These are phyloP conservation scores for Botrytis squamosa DNA, from an alignment of 2,329 filamentous ascomycete genomes.

Conservation along the genomic window DNA sequence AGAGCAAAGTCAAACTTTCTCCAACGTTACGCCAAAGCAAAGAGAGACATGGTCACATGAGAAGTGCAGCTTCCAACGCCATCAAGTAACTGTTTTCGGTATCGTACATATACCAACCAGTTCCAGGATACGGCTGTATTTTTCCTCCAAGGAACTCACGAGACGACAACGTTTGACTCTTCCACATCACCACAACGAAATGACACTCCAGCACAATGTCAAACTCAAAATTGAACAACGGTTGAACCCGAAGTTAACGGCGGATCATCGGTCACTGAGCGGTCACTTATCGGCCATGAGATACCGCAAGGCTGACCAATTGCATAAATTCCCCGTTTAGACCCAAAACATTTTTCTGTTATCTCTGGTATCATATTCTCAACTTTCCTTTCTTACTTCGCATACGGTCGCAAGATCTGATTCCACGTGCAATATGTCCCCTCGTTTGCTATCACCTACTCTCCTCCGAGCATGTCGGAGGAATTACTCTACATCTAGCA, in stretches of 20 bases:
- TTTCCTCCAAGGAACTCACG: background rate
- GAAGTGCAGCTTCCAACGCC: background rate
- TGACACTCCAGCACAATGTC: background rate
- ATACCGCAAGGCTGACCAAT: slow-evolving; percentile 17
- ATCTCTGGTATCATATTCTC: background rate
- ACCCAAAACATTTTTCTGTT: slow-evolving; percentile 15
- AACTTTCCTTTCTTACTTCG: background rate
- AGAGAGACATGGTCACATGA: background rate
- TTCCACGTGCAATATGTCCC: slow-evolving; percentile 22
- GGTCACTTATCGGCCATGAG: slow-evolving; percentile 11
- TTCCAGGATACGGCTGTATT: background rate
- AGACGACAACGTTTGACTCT: background rate
- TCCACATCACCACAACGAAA: background rate
- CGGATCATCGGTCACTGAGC: background rate
- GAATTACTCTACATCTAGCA: slow-evolving; percentile 24
- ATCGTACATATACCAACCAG: background rate
- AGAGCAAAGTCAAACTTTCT: background rate
- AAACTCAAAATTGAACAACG: background rate
- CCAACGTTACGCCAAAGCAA: background rate
- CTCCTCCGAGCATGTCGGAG: slow-evolving; percentile 19
- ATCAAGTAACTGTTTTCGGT: background rate
- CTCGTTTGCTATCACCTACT: slow-evolving; percentile 22
- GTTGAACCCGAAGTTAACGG: background rate
- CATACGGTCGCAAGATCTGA: background rate
- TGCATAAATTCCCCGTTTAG: background rate